Evolutionary conservation across 495 filamentous ascomycete species (phyloP).

Genomic region (Astrothelium subdiscretum): DNA sequence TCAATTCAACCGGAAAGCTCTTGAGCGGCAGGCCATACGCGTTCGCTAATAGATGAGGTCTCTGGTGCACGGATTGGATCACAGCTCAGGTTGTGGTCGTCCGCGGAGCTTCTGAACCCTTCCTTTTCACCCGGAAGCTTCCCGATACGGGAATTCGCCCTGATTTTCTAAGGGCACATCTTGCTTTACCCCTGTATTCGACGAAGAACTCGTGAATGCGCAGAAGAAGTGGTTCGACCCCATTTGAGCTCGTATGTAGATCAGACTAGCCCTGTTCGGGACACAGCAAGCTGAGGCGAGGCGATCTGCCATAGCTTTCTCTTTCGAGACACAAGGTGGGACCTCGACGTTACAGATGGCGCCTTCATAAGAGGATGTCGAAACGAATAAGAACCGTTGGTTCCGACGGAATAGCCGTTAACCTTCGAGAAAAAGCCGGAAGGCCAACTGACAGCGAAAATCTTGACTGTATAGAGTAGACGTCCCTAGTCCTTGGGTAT

Average conservation of each 20-base stretch:
- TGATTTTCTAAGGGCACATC: neutral
- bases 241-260: neutral
- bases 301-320: neutral
- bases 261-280: neutral
- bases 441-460: neutral
- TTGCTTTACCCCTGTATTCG: neutral
- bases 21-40: neutral
- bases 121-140: neutral
- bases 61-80: neutral
- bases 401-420: neutral
- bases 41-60: neutral
- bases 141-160: neutral
- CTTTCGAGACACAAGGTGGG: neutral
- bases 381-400: neutral
- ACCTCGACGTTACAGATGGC: slow-evolving; percentile 1
- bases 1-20: neutral
- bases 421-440: neutral
- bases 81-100: neutral
- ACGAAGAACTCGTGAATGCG: neutral
- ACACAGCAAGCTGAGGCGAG: neutral
- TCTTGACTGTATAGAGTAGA: neutral
- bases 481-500: neutral
- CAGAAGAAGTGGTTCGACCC: neutral
- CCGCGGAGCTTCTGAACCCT: neutral
- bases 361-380: neutral